Percentiles rank a stretch among this genome's conserved stretches.
Evolutionary conservation across 2,329 filamentous ascomycete species (phyloP).

Genomic region (Fusarium incarnatum): DNA sequence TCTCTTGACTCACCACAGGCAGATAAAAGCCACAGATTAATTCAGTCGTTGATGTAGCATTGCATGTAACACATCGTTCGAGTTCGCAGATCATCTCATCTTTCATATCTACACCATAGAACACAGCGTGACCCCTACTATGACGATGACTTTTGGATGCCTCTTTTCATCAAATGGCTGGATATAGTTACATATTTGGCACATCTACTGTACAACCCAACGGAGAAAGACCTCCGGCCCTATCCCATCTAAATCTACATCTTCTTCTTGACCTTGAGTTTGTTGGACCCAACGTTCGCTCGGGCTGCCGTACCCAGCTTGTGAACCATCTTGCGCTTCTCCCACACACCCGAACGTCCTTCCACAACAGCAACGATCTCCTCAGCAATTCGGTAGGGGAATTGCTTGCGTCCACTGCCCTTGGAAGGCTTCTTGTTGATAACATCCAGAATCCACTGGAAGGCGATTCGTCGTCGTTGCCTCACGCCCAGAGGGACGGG

Average conservation of each 20-base stretch:
- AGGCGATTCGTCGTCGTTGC: constrained; percentile 81
- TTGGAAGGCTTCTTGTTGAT: constrained; percentile 80
- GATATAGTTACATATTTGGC: constrained; percentile 49
- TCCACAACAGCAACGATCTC: constrained; percentile 90
- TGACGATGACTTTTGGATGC: constrained; percentile 13
- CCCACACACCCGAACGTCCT: constrained; percentile 86
- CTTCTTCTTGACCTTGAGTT: constrained; percentile 54
- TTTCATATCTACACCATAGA: neutral
- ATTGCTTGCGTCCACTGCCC: constrained; percentile 76
- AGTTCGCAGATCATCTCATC: neutral
- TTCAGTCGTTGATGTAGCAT: neutral
- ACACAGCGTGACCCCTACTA: neutral
- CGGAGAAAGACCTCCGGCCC: constrained; percentile 5
- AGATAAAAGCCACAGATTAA: neutral
- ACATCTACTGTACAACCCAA: constrained; percentile 47
- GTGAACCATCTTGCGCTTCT: constrained; percentile 80
- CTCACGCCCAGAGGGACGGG: constrained; percentile 80
- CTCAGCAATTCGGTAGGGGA: constrained; percentile 83
- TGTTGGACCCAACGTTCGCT: constrained; percentile 71
- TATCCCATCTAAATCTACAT: constrained; percentile 42
- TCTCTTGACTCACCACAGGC: neutral
- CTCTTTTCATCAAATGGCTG: constrained; percentile 43
- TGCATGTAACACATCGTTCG: neutral
- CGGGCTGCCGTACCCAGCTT: constrained; percentile 82
- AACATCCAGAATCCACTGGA: constrained; percentile 90